These are phyloP conservation scores for Strigomonas galati DNA, from an alignment of 208 protist genomes.

Conservation along the genomic window DNA sequence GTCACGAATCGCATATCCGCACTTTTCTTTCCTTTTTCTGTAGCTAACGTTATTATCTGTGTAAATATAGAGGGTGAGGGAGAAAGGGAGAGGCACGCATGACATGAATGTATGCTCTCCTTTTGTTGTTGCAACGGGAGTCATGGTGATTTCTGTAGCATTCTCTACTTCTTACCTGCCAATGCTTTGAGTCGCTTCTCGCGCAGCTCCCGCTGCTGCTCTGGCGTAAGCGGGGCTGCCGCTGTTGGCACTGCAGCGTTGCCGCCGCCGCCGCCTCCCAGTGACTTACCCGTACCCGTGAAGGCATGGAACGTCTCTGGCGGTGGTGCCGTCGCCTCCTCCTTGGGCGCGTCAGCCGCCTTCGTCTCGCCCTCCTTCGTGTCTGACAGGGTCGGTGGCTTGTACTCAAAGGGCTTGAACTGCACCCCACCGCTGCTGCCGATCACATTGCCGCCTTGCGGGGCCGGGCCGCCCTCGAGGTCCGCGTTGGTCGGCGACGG, in stretches of 20 bases:
- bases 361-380: neutral
- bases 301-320: neutral
- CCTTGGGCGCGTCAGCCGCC: neutral
- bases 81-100: neutral
- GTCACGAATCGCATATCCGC: too few species aligned
- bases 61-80: neutral
- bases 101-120: too few species aligned
- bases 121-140: too few species aligned
- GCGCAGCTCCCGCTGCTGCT: neutral
- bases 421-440: constrained; percentile 45
- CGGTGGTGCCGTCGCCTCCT: neutral
- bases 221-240: neutral
- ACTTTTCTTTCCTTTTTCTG: neutral
- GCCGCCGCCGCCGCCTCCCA: neutral
- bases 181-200: constrained; percentile 6
- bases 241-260: neutral
- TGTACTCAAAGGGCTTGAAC: constrained; percentile 52
- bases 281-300: neutral
- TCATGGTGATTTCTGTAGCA: too few species aligned
- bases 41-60: neutral
- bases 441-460: constrained; percentile 51
- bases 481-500: constrained; percentile 41
- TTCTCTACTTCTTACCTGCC: neutral
- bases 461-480: neutral
- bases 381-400: constrained; percentile 41